Evolutionary conservation across 805 yeast genomes (phyloP).

Genomic region (Candida multigemmis): DNA sequence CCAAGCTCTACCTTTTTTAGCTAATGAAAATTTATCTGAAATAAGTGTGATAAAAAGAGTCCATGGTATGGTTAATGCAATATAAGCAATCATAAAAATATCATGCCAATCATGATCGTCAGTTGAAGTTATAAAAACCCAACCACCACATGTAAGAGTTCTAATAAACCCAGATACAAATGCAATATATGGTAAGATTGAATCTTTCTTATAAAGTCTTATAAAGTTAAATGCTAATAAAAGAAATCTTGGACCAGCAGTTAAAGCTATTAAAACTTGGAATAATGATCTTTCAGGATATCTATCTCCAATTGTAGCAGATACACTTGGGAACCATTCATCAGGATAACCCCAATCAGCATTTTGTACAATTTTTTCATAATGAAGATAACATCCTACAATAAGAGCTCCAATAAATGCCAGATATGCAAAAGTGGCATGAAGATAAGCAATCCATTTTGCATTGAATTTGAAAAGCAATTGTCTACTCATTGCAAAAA

Average conservation of each 20-base stretch:
- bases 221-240: constrained; percentile 46
- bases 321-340: constrained; percentile 97
- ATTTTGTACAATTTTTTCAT: constrained; percentile 79
- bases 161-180: constrained; percentile 69
- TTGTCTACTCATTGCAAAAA: too few species aligned
- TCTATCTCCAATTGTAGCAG: constrained; percentile 94
- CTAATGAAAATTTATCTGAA: constrained; percentile 34
- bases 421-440: constrained; percentile 58
- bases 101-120: constrained; percentile 97
- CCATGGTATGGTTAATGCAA: constrained; percentile 90
- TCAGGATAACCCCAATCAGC: constrained; percentile 87
- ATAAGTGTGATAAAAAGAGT: constrained; percentile 49
- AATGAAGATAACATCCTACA: constrained; percentile 74
- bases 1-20: constrained; percentile 41
- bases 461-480: constrained; percentile 45
- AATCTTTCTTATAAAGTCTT: constrained; percentile 27
- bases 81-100: constrained; percentile 87
- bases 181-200: constrained; percentile 30
- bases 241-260: constrained; percentile 87
- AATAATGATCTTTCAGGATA: constrained; percentile 93
- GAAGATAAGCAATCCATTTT: constrained; percentile 59
- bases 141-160: constrained; percentile 95
- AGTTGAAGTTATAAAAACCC: constrained; percentile 96
- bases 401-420: constrained; percentile 72
- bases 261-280: constrained; percentile 84